Percentiles rank a stretch among this genome's conserved stretches.
phyloP scores from a whole-genome alignment of 108 stramenopile genomes.

The Discostella pseudostelligera region DNA sequence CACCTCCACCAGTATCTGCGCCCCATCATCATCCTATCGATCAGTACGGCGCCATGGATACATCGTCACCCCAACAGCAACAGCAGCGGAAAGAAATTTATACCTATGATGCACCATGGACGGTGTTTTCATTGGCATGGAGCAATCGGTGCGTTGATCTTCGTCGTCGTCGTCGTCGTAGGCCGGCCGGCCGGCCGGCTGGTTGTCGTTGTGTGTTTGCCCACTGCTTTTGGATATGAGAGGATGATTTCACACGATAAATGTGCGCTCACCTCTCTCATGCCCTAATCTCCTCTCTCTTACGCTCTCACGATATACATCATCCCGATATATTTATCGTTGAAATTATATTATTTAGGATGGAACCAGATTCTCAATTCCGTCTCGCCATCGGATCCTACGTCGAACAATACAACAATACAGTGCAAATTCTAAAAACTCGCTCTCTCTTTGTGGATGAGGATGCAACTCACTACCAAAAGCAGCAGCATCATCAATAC shows the following conservation, averaged over 20 bases:
- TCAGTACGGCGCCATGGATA: too few relatives aligned
- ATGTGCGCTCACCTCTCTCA: conserved; percentile 9
- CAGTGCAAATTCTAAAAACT: conserved; percentile 77
- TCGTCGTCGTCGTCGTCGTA: background rate
- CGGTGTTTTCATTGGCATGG: conserved; percentile 93
- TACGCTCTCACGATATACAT: background rate
- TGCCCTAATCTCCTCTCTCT: background rate
- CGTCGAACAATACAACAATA: conserved; percentile 97
- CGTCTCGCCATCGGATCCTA: conserved; percentile 95
- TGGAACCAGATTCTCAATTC: conserved; percentile 74
- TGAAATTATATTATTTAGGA: conserved; percentile 13
- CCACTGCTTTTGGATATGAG: too few relatives aligned
- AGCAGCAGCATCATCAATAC: background rate
- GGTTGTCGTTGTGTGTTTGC: conserved; percentile 1
- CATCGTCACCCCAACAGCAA: too few relatives aligned
- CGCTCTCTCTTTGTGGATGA: background rate
- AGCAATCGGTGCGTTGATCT: conserved; percentile 61
- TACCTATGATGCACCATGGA: conserved; percentile 98
- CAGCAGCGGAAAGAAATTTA: conserved; percentile 93
- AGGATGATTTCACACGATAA: too few relatives aligned
- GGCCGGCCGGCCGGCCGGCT: background rate
- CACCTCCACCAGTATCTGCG: too few relatives aligned
- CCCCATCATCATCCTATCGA: too few relatives aligned
- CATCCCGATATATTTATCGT: too few relatives aligned
- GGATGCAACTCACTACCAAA: conserved; percentile 8